Evolutionary conservation across 352 stramenopile genomes (phyloP).

Genomic region (Globisporangium sylvaticum): DNA sequence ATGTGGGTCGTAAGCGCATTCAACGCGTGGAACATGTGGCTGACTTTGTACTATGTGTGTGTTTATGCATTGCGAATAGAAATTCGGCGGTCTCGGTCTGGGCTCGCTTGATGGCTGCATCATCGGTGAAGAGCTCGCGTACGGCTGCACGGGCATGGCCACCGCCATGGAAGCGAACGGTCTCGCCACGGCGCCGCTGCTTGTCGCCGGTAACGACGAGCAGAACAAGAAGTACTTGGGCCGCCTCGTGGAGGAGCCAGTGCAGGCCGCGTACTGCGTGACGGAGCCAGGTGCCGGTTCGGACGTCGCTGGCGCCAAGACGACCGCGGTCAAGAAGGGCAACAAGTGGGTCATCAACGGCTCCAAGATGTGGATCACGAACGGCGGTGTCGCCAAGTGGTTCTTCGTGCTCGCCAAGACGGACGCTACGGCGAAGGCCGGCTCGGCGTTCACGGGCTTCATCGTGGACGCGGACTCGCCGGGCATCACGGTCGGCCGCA

Average conservation of each 20-base stretch:
- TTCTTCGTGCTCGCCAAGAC: constrained; percentile 92
- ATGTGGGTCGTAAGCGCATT: neutral
- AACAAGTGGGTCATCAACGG: constrained; percentile 93
- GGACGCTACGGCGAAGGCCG: constrained; percentile 62
- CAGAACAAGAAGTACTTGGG: constrained; percentile 89
- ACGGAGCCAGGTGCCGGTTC: constrained; percentile 88
- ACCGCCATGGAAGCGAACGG: constrained; percentile 90
- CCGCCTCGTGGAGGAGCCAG: constrained; percentile 71
- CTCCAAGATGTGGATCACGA: constrained; percentile 94
- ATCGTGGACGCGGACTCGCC: constrained; percentile 86
- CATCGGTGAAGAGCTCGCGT: constrained; percentile 89
- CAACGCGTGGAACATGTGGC: neutral
- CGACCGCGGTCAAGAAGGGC: constrained; percentile 89
- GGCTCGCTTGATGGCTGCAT: constrained; percentile 79
- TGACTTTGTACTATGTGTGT: neutral
- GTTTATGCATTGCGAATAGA: constrained; percentile 7
- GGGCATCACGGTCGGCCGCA: constrained; percentile 84
- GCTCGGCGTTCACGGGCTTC: constrained; percentile 87
- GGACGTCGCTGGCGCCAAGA: constrained; percentile 88
- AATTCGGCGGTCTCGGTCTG: constrained; percentile 81
- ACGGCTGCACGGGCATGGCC: constrained; percentile 88
- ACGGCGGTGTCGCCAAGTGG: constrained; percentile 88
- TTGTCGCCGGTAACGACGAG: constrained; percentile 76
- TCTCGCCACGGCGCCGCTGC: constrained; percentile 74
- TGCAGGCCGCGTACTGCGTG: constrained; percentile 87